Evolutionary conservation across 169 alveolate genomes (phyloP).

Genomic region (Miamiensis avidus): DNA sequence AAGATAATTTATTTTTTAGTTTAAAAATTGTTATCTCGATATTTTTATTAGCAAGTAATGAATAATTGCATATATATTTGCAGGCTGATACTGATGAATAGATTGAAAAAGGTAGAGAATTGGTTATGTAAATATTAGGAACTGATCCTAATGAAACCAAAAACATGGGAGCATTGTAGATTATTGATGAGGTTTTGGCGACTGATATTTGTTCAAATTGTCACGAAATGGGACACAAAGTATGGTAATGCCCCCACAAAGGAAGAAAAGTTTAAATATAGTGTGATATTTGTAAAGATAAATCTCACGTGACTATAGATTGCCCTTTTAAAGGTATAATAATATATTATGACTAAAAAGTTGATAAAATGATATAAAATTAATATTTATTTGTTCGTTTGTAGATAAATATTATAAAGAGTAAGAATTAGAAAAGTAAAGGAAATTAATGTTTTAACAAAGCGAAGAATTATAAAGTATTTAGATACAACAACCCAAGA

Average conservation of each 20-base stretch:
- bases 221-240: slow-evolving; percentile 48
- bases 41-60: slow-evolving; percentile 19
- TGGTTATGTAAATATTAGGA: slow-evolving; percentile 59
- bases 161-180: background rate
- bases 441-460: no score
- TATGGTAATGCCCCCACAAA: slow-evolving; percentile 30
- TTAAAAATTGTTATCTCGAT: background rate
- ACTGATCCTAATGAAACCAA: slow-evolving; percentile 58
- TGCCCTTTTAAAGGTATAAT: slow-evolving; percentile 1
- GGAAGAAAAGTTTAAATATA: slow-evolving; percentile 9
- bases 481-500: background rate
- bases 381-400: no score
- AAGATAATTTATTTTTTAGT: no score
- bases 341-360: no score
- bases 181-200: slow-evolving; percentile 45
- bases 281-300: slow-evolving; percentile 36
- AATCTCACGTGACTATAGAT: slow-evolving; percentile 31
- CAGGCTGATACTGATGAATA: slow-evolving; percentile 47
- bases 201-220: slow-evolving; percentile 40
- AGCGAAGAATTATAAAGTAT: no score
- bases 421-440: no score
- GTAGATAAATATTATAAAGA: no score
- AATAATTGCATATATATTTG: slow-evolving; percentile 33
- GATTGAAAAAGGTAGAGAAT: slow-evolving; percentile 33
- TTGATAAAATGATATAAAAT: no score